These are phyloP conservation scores for Fraxinus velutina DNA, from an alignment of 305 asterid species.

Conservation along the genomic window DNA sequence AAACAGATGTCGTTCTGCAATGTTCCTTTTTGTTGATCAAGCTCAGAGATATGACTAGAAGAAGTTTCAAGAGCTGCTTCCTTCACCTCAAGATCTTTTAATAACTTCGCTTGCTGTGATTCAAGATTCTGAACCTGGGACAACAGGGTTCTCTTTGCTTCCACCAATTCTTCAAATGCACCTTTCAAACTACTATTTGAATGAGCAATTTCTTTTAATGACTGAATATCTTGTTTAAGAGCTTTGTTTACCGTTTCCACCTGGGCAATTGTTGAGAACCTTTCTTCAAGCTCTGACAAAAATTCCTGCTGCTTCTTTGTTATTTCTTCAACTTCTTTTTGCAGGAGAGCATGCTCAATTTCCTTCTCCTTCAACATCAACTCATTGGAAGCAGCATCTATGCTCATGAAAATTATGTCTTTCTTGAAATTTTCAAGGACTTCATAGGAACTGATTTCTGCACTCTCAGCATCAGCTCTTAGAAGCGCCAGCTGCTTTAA, in stretches of 20 bases:
- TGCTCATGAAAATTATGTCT: conserved; percentile 43
- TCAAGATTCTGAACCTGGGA: conserved; percentile 40
- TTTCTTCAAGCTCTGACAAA: conserved; percentile 33
- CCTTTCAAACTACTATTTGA: conserved; percentile 28
- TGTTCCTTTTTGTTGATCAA: conserved; percentile 44
- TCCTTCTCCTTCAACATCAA: conserved; percentile 58
- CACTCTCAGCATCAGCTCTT: conserved; percentile 42
- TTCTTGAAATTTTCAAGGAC: conserved; percentile 51
- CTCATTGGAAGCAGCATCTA: conserved; percentile 56
- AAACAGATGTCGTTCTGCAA: conserved; percentile 41
- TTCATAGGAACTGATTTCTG: conserved; percentile 32
- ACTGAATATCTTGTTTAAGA: conserved; percentile 37
- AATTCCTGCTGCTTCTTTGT: conserved; percentile 29
- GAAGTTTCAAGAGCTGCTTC: conserved; percentile 59
- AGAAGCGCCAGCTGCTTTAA: conserved; percentile 42
- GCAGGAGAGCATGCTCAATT: conserved; percentile 26
- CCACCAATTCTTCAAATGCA: conserved; percentile 32
- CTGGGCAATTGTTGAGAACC: conserved; percentile 21
- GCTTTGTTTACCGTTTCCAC: conserved; percentile 26
- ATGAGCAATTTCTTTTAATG: conserved; percentile 31
- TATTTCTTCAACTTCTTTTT: conserved; percentile 28
- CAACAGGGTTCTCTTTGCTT: conserved; percentile 33
- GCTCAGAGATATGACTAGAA: conserved; percentile 43
- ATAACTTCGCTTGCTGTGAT: conserved; percentile 38
- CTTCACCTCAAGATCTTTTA: conserved; percentile 48